Base-by-base conservation (phyloP, 108 stramenopile genomes). In the Aurantiochytrium sp. region DNA sequence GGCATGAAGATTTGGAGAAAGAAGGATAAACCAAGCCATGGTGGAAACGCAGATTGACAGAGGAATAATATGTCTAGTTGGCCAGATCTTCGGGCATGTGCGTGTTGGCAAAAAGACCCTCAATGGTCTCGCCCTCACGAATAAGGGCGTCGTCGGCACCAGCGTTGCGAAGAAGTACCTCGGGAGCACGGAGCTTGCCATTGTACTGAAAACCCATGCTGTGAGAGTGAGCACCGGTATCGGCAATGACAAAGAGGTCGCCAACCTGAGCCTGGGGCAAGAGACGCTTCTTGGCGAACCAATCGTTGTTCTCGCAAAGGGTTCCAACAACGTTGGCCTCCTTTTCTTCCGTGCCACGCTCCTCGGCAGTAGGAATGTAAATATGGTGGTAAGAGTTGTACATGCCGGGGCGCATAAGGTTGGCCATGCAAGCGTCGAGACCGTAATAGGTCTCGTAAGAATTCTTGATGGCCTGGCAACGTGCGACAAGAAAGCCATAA, bases 131-230 rank as follows among this genome's bases (percentile, higher is more conserved):
- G 58, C 88, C 42, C 44, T 59, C 42, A 16, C 88, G 72, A 44
- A 89, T 89, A 87, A 89, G 88, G 44, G 16, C 88, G n/a, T 71
- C 72, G 23, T 88, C 72, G 23, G 59, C 72, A 3, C 88, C 88
- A 8, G 10, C 3, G 58, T 58, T 87, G 60, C 72, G 88, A 5
- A 90, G 55, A 23, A 90, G 89, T 42, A 87, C 57, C 88, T 90
- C 89, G 21, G 89, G 83, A 16, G 89, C 73, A 8, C 89, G 87
- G 88, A 90, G 89, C 83, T 90, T 90, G 73, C 89, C 89, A 87
- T 90, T 90, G 89, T 90, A 90, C 89, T 90, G 89, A 59, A 90
- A 90, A 45, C 89, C 89, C 89, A 90, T 90, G 44, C 28, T 35
- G 83, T 87, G 76, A 5, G 60, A 87, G 44, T 90, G 89, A 19